Percentiles rank a stretch among this genome's conserved stretches.
These are phyloP conservation scores for Apiotrichum veenhuisii DNA, from an alignment of 1,284 basidiomycete genomes.

Conservation along the genomic window DNA sequence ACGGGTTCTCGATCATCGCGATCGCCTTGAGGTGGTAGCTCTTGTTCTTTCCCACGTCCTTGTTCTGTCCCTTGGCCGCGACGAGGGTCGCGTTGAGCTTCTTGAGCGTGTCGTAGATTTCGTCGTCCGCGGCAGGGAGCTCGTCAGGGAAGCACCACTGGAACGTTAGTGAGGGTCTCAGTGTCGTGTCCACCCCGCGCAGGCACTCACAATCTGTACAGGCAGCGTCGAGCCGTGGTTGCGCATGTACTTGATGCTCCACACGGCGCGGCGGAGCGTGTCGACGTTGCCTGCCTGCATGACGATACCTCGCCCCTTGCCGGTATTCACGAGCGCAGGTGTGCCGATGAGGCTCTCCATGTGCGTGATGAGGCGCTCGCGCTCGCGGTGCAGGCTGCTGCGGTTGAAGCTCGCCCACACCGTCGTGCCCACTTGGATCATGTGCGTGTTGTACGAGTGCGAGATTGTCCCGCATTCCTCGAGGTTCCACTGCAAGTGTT, in stretches of 20 bases:
- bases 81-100: conserved; percentile 47
- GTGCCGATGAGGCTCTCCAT: conserved; percentile 33
- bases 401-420: conserved; percentile 47
- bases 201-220: conserved; percentile 45
- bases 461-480: conserved; percentile 44
- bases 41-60: conserved; percentile 44
- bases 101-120: conserved; percentile 38
- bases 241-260: conserved; percentile 49
- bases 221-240: conserved; percentile 44
- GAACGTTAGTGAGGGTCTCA: neutral
- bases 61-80: conserved; percentile 40
- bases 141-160: conserved; percentile 52
- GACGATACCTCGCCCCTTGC: conserved; percentile 50
- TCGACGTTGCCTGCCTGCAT: conserved; percentile 55
- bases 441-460: conserved; percentile 47
- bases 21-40: conserved; percentile 54
- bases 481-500: conserved; percentile 44
- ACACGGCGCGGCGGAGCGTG: conserved; percentile 50
- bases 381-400: conserved; percentile 33
- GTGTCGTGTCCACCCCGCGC: no score
- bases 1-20: conserved; percentile 51
- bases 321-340: conserved; percentile 18
- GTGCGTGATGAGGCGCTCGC: conserved; percentile 44
- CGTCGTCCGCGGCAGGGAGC: conserved; percentile 38
- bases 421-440: conserved; percentile 42